Evolutionary conservation across 2,329 filamentous ascomycete genomes (phyloP).

Genomic region (Nigrograna mackinnonii): DNA sequence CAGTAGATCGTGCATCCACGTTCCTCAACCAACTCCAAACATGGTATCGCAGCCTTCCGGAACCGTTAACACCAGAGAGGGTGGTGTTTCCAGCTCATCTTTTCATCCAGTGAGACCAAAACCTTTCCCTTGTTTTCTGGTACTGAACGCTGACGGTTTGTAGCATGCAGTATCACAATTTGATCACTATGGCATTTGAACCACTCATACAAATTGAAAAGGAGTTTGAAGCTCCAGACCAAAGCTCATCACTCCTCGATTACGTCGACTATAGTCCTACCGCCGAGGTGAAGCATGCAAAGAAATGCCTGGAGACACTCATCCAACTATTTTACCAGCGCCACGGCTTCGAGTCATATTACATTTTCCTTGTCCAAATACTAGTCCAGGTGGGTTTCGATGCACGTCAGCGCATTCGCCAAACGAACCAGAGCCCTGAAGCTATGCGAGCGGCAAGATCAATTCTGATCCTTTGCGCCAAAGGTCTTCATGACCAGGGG

Average conservation of each 20-base stretch:
- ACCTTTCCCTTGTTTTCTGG: neutral
- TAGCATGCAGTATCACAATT: neutral
- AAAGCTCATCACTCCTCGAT: neutral
- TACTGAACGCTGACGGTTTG: too few relatives aligned
- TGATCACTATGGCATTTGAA: neutral
- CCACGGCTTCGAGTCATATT: neutral
- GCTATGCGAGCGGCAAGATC: slow-evolving; percentile 2
- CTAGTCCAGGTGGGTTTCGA: neutral
- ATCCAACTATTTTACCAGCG: neutral
- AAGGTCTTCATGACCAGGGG: slow-evolving; percentile 10
- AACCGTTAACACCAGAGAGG: neutral
- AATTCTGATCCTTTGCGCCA: slow-evolving; percentile 10
- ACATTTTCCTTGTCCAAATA: neutral
- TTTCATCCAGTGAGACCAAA: neutral
- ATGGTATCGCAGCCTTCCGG: neutral
- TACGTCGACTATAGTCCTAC: neutral
- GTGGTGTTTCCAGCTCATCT: neutral
- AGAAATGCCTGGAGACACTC: neutral
- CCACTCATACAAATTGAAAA: too few relatives aligned
- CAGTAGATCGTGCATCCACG: too few relatives aligned
- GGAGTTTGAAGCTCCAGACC: too few relatives aligned
- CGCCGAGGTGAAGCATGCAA: neutral
- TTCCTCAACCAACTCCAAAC: too few relatives aligned
- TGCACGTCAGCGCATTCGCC: slow-evolving; percentile 47
- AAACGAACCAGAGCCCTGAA: slow-evolving; percentile 13